Percentiles rank a stretch among this genome's conserved stretches.
Evolutionary conservation across 164 flowering plant species (phyloP).

Genomic region (Buxus sempervirens): DNA sequence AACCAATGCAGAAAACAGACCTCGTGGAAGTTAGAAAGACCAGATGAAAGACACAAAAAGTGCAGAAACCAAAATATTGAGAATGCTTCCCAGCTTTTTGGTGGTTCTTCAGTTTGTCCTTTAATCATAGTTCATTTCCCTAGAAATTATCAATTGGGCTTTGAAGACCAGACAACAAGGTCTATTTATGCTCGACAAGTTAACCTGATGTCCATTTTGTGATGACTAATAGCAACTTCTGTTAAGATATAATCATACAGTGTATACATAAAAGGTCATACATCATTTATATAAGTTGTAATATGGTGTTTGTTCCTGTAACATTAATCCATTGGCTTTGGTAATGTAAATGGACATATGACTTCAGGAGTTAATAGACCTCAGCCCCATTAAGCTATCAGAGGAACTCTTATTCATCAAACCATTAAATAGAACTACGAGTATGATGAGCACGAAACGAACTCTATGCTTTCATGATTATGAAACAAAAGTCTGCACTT

Average conservation of each 20-base stretch:
- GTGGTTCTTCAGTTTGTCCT: neutral
- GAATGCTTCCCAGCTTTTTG: neutral
- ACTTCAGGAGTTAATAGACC: neutral
- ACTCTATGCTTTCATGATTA: too few species aligned
- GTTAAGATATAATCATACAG: too few species aligned
- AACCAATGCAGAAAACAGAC: too few species aligned
- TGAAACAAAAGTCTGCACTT: neutral
- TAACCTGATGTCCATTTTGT: too few species aligned
- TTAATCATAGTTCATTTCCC: neutral
- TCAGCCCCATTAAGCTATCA: neutral
- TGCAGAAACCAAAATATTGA: neutral
- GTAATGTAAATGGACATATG: too few species aligned
- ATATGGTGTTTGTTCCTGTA: too few species aligned
- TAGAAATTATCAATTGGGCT: neutral
- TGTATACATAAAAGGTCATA: too few species aligned
- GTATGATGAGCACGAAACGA: neutral
- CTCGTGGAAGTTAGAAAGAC: too few species aligned
- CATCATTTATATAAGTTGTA: too few species aligned
- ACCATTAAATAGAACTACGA: neutral
- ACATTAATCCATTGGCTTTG: too few species aligned
- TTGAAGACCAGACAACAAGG: neutral
- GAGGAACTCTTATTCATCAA: neutral
- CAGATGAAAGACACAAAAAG: neutral
- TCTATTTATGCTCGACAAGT: too few species aligned
- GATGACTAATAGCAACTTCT: too few species aligned